Conservation (phyloP, 495 filamentous ascomycete genomes). For the Podospora australis region DNA sequence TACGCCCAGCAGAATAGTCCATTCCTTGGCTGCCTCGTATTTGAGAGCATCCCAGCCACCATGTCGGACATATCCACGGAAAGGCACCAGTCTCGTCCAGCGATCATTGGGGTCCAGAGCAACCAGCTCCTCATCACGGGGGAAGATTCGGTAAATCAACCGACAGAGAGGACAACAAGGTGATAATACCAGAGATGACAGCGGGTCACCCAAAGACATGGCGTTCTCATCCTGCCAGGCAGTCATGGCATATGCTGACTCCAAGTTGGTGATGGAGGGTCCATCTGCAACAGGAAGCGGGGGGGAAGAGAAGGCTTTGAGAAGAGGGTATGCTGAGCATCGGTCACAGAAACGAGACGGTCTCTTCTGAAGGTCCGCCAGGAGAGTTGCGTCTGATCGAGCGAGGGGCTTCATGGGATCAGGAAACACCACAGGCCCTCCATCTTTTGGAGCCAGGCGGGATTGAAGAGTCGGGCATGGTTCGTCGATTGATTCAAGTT, state of each 20-base stretch:
- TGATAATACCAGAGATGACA: constrained; percentile 6
- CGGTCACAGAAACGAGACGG: constrained; percentile 11
- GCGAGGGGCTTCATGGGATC: not conserved
- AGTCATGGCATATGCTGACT: not conserved
- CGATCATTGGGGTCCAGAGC: not conserved
- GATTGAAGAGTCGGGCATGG: not conserved
- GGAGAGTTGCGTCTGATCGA: no score
- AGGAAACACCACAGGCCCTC: constrained; percentile 7
- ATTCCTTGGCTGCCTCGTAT: not conserved
- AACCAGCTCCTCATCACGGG: no score
- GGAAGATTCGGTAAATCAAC: constrained; percentile 18
- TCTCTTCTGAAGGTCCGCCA: not conserved
- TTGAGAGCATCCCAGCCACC: not conserved
- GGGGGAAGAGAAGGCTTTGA: constrained; percentile 1
- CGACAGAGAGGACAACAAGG: constrained; percentile 14
- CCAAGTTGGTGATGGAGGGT: not conserved
- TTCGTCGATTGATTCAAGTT: not conserved
- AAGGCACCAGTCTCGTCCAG: not conserved
- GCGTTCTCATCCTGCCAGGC: not conserved
- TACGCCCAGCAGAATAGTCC: not conserved
- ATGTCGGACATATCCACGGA: not conserved
- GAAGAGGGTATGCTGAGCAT: constrained; percentile 7
- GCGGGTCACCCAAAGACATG: constrained; percentile 3
- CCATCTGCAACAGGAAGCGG: not conserved
- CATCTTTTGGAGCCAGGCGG: not conserved